These are phyloP conservation scores for Mortierella sp. DNA, from an alignment of 371 early-diverging fungal genomes.

Conservation along the genomic window DNA sequence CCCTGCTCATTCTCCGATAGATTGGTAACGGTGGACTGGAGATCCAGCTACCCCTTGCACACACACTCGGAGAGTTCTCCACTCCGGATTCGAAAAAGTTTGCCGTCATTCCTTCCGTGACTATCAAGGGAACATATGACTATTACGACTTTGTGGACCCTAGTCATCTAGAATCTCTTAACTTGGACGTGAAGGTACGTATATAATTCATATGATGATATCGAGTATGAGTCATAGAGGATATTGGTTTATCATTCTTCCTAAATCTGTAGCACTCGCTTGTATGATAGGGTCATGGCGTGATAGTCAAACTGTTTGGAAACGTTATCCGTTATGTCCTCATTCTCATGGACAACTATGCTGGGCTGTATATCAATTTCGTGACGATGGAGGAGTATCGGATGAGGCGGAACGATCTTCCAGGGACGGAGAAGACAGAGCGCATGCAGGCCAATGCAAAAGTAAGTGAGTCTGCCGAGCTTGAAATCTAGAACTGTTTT, in stretches of 20 bases:
- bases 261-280: not conserved
- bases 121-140: slow-evolving; percentile 72
- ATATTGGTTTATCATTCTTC: no score
- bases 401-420: slow-evolving; percentile 58
- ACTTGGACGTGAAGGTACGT: slow-evolving; percentile 70
- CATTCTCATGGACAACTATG: slow-evolving; percentile 83
- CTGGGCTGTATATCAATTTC: slow-evolving; percentile 76
- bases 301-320: slow-evolving; percentile 75
- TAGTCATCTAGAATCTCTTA: slow-evolving; percentile 69
- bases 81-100: slow-evolving; percentile 68
- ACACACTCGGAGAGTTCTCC: slow-evolving; percentile 78
- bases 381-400: slow-evolving; percentile 83
- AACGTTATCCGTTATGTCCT: slow-evolving; percentile 78
- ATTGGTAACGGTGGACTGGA: slow-evolving; percentile 61
- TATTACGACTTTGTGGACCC: slow-evolving; percentile 70
- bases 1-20: slow-evolving; percentile 38
- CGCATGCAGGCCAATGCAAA: slow-evolving; percentile 70
- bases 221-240: no score
- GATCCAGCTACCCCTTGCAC: slow-evolving; percentile 74
- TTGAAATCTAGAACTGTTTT: no score
- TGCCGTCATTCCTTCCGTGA: slow-evolving; percentile 62
- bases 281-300: slow-evolving; percentile 63
- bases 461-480: slow-evolving; percentile 43
- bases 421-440: slow-evolving; percentile 57
- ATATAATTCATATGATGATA: not conserved